Evolutionary conservation across 176 grass and related monocot species (phyloP).

Genomic region (Oryza coarctata): DNA sequence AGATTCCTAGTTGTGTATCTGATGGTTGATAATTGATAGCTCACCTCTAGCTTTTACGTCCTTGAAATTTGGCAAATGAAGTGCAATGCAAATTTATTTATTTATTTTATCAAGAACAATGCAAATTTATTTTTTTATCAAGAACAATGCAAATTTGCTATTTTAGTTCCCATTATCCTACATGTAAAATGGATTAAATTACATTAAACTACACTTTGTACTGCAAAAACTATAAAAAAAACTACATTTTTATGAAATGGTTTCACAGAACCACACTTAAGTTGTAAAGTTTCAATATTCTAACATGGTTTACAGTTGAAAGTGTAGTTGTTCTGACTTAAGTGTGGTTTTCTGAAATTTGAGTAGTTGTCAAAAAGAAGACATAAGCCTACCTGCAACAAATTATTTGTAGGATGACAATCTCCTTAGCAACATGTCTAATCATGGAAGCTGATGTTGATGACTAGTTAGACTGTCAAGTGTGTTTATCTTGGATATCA

Average conservation of each 20-base stretch:
- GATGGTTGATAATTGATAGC: not conserved
- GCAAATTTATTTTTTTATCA: not conserved
- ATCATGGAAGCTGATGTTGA: not conserved
- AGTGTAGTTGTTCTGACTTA: not conserved
- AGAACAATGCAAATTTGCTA: not conserved
- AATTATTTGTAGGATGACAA: not conserved
- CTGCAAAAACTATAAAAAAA: not conserved
- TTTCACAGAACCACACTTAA: too few species aligned
- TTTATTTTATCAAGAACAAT: not conserved
- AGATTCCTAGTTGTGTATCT: not conserved
- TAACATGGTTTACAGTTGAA: not conserved
- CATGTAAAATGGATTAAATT: not conserved
- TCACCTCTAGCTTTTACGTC: not conserved
- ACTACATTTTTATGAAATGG: not conserved
- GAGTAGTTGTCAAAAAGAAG: not conserved
- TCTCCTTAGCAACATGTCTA: not conserved
- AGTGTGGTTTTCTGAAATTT: not conserved
- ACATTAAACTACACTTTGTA: not conserved
- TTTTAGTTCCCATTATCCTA: not conserved
- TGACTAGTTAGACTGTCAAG: not conserved
- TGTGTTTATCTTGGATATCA: not conserved
- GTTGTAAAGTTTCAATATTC: too few species aligned
- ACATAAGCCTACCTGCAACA: not conserved
- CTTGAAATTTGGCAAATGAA: not conserved
- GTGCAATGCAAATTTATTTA: not conserved